Conservation (phyloP, 768 basidiomycete species). For the Lactarius psammicola region DNA sequence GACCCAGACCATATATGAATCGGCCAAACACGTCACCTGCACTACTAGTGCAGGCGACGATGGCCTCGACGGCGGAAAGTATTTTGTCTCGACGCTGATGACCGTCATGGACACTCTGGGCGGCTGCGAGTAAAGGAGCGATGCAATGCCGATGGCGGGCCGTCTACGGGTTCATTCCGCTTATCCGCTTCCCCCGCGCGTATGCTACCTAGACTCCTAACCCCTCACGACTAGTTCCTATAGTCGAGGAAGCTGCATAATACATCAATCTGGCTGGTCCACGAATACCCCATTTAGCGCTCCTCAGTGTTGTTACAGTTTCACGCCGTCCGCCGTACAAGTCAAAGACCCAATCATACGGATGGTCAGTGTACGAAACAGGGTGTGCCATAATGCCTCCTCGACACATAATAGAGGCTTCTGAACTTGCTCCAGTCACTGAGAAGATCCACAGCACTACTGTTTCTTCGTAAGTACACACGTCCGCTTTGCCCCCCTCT, state of each 20-base stretch:
- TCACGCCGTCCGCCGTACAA: background rate
- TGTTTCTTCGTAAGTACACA: background rate
- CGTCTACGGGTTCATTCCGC: background rate
- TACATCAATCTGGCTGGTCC: background rate
- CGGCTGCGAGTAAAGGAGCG: background rate
- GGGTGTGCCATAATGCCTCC: background rate
- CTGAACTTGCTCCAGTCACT: background rate
- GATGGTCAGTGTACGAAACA: background rate
- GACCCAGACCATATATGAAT: conserved; percentile 82
- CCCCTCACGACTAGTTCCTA: background rate
- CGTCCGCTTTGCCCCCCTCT: background rate
- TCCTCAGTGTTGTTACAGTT: too few relatives aligned
- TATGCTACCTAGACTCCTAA: background rate
- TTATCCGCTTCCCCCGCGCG: background rate
- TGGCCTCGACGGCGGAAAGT: conserved; percentile 49
- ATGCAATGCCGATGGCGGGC: conserved; percentile 5
- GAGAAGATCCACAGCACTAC: background rate
- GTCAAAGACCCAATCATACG: background rate
- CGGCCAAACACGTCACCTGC: conserved; percentile 63
- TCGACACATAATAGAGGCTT: conserved; percentile 4
- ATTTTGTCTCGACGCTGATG: conserved; percentile 49
- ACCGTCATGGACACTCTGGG: background rate
- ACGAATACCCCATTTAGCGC: background rate
- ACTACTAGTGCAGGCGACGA: conserved; percentile 59
- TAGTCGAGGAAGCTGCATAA: too few relatives aligned